Evolutionary conservation across 2,329 filamentous ascomycete genomes (phyloP), one percentile per base, ranked within the genome.

Genomic region (Lecanoromycetidae sp.): DNA sequence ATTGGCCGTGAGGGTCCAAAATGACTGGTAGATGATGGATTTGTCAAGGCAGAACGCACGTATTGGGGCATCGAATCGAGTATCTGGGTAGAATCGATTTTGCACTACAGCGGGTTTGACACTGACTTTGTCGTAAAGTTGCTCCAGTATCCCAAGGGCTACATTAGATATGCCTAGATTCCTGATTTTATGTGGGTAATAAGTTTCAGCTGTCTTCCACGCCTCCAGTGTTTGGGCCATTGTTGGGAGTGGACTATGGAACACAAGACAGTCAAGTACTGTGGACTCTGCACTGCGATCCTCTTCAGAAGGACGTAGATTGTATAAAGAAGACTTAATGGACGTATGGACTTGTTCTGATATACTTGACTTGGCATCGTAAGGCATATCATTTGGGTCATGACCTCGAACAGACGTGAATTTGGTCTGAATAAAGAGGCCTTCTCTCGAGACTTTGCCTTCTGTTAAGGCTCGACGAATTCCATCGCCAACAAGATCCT

Each of bases 341-440:
- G 83, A 87, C 32, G 75, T 67, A 54, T 74, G 71, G 15, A 88
- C 74, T 62, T 88, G 81, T 15, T 80, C 71, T 12, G 68, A 68
- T 22, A 87, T 63, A 1, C 78, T 69, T 9, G 72, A 69, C 1
- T 67, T 59, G 1, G 74, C 62, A 56, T 80, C 69, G 61, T 86
- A 86, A 0, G 82, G 82, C 63, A 79, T 69, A 40, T 76, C 70
- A 33, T 39, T 39, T 4, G 26, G 34, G 10, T 46, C 75, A 60
- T 88, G 83, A 20, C 76, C 79, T 13, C 63, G 63, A 4, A 77
- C 62, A 0, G 80, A 72, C 1, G 82, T 86, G 66, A 82, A 91
- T 62, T 90, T 91, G n/a, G 85, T 88, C 72, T 93, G 85, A 36
- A 88, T 70, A 59, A 80, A 86, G 38, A 90, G 57, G 27, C 82